Evolutionary conservation across 768 basidiomycete species (phyloP), one percentile per base, ranked within the genome.

Genomic region (Russula olivacea): DNA sequence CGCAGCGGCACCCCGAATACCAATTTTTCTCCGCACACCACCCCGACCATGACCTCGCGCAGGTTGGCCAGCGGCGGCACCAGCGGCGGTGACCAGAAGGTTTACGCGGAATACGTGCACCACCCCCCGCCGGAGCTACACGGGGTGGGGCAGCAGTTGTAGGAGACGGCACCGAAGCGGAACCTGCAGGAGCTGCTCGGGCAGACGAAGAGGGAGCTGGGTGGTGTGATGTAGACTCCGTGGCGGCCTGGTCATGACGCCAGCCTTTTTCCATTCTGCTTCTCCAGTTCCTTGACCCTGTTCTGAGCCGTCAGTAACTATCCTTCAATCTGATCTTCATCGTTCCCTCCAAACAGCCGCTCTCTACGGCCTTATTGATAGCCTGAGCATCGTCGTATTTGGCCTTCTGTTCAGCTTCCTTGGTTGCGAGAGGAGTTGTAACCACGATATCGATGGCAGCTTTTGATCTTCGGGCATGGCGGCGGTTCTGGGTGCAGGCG

Each of bases 321-420:
- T 92, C 89, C 74, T 90, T 91, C 48, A 91, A 67, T 71, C 86
- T 88, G 40, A 74, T 71, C 74, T 87, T 88, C 25, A 83, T 76
- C 1, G 69, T 75, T 55, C 80, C 77, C 66, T 91, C 89, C 76
- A 81, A 76, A 52, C 89, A 78, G 2, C 89, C 89, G 3, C 82
- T 76, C 55, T 91, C 89, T 8, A 87, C 78, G 1, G 89, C 89
- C 7, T 81, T 76, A 2, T 78, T 78, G 38, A 89, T 81, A 55
- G 87, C 87, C n/a, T n/a, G n/a, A 23, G 81, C 77, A 7, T n/a
- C n/a, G n/a, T 77, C 75, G 25, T 83, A 82, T 45, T 75, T 76
- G 12, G 76, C 73, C 70, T 81, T 75, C 4, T 79, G 63, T 25
- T 78, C 75, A 65, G n/a, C n/a, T n/a, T n/a, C n/a, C n/a, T n/a